Conservation (phyloP, 352 stramenopile genomes). For the Phytophthora multivora region DNA sequence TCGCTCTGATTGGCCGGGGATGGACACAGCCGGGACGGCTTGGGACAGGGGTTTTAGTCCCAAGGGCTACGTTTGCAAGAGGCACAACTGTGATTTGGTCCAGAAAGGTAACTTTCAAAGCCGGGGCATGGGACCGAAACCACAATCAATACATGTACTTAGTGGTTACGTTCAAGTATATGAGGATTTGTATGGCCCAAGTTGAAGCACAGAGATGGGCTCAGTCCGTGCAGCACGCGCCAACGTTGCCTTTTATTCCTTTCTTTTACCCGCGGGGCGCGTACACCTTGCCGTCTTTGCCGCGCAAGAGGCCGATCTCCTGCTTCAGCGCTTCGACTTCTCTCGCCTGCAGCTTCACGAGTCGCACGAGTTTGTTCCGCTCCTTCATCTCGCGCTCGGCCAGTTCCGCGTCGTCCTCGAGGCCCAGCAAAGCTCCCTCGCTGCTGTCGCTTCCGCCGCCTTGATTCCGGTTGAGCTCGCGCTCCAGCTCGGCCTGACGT, state of each 20-base stretch:
- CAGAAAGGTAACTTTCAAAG: no score
- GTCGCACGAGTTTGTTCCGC: slow-evolving; percentile 86
- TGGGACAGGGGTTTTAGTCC: no score
- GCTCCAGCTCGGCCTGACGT: slow-evolving; percentile 83
- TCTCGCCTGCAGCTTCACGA: slow-evolving; percentile 91
- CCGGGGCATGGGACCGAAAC: no score
- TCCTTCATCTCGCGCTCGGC: slow-evolving; percentile 83
- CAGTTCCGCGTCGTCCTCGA: slow-evolving; percentile 50
- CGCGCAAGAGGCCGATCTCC: slow-evolving; percentile 85
- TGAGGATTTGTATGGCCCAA: no score
- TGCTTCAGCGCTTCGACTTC: slow-evolving; percentile 92
- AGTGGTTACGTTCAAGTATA: no score
- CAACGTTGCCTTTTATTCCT: slow-evolving; percentile 30
- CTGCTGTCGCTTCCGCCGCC: slow-evolving; percentile 31
- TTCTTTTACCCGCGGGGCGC: slow-evolving; percentile 46
- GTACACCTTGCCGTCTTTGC: slow-evolving; percentile 85
- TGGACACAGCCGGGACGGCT: no score
- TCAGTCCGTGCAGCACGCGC: no score
- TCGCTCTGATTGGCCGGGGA: no score
- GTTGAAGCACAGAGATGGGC: no score
- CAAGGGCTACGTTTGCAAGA: no score
- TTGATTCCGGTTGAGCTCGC: slow-evolving; percentile 78
- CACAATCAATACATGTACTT: no score
- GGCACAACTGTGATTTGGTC: no score
- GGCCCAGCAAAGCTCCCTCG: slow-evolving; percentile 38